A percentile compares a stretch with the other conserved stretches of the same genome.
Conservation (phyloP, 1,284 basidiomycete species). For the Malassezia yamatoensis region DNA sequence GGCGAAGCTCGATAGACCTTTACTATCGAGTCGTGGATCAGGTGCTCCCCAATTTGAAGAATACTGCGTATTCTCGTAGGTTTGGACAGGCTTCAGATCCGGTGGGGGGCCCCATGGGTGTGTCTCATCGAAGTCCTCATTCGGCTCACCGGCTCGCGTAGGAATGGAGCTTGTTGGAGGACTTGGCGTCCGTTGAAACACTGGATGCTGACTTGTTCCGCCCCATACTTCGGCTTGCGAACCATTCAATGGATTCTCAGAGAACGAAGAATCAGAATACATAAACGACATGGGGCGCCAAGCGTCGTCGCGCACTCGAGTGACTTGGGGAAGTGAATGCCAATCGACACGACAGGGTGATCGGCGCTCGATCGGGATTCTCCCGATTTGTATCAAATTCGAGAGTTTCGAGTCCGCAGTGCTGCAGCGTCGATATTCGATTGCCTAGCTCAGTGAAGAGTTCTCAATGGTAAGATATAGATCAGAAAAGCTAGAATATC, state of each 20-base stretch:
- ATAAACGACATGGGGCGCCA: conserved; percentile 10
- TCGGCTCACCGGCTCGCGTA: background rate
- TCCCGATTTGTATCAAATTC: too few relatives aligned
- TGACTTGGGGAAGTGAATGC: background rate
- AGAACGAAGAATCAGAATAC: conserved; percentile 2
- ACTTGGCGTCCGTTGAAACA: too few relatives aligned
- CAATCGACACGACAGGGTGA: too few relatives aligned
- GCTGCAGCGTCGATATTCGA: too few relatives aligned
- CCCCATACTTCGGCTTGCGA: conserved; percentile 19
- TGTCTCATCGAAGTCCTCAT: conserved; percentile 11
- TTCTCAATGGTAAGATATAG: too few relatives aligned
- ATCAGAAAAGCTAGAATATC: too few relatives aligned
- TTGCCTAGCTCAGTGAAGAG: too few relatives aligned
- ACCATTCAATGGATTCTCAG: conserved; percentile 7
- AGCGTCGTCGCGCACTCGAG: background rate
- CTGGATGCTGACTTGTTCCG: background rate
- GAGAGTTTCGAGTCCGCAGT: too few relatives aligned
- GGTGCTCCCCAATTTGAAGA: too few relatives aligned
- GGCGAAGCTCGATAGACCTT: too few relatives aligned
- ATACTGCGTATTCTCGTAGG: background rate
- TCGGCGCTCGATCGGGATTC: too few relatives aligned
- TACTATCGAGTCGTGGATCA: too few relatives aligned
- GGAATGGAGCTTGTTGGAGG: background rate
- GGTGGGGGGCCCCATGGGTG: conserved; percentile 16
- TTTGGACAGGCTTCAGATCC: background rate